These are phyloP conservation scores for Choiromyces venosus DNA, from an alignment of 495 filamentous ascomycete genomes.

Conservation along the genomic window DNA sequence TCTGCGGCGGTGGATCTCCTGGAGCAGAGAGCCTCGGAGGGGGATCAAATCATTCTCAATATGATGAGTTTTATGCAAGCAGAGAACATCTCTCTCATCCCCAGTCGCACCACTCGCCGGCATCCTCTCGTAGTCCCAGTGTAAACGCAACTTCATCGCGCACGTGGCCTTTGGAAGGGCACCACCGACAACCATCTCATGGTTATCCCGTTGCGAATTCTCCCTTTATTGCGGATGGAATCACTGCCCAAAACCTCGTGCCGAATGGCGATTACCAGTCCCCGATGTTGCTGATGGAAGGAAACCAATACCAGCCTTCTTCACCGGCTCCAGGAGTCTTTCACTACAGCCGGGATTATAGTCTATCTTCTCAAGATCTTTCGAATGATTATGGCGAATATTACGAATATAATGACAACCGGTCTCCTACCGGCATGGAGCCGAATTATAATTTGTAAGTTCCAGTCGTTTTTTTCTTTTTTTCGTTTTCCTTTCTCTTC, in stretches of 20 bases:
- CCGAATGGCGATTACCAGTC: background rate
- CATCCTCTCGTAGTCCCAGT: background rate
- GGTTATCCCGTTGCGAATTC: background rate
- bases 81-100: background rate
- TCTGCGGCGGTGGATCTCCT: background rate
- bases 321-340: background rate
- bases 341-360: background rate
- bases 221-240: background rate
- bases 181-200: background rate
- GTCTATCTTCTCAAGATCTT: background rate
- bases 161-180: background rate
- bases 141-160: background rate
- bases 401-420: background rate
- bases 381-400: background rate
- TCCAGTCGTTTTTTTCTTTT: background rate
- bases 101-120: background rate
- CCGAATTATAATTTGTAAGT: constrained; percentile 2
- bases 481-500: background rate
- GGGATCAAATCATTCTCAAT: background rate
- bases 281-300: background rate
- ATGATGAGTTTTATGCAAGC: background rate
- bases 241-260: background rate
- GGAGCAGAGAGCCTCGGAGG: background rate
- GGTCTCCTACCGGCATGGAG: background rate
- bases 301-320: background rate